Evolutionary conservation across 2,329 filamentous ascomycete genomes (phyloP), one percentile per base, ranked within the genome.

Genomic region (Talaromyces verruculosus): DNA sequence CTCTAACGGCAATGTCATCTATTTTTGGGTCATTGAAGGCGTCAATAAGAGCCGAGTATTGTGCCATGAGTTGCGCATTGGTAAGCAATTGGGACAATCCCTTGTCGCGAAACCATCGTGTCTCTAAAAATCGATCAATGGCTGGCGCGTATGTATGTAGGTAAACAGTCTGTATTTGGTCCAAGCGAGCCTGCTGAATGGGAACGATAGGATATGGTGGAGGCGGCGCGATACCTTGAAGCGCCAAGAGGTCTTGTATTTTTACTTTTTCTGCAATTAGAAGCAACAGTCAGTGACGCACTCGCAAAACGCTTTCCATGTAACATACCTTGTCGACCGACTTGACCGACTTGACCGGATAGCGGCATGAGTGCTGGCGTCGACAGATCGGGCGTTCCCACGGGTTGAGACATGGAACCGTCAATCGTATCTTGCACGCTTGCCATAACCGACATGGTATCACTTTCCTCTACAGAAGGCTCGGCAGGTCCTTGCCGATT

Each of bases 61-160:
- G 85, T 62, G 88, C 86, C 70, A 90, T 82, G n/a, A 92, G 80
- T 33, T 81, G 79, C 33, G 82, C 79, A 73, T 90, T 84, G 41
- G 77, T 78, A 66, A 87, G 78, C 1, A 90, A 77, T 62, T 83
- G 78, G n/a, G 75, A 76, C 64, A 84, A 80, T 63, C 84, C 85
- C 69, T 83, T 83, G 43, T 79, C 80, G 30, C 81, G 86, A 79
- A 92, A 97, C 93, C 93, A 98, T 33, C 84, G 85, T 6, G 92
- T 91, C 76, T 97, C 93, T 68, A 96, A 85, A 68, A 95, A 89
- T 60, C 85, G 85, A 76, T 91, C 89, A 57, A 95, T 85, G 7
- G 88, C 90, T 1, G 85, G 85, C 3, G 89, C 90, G 76, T 95
- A 96, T 69, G 92, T 88, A 69, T 89, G 89, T 71, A 87, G 85